phyloP scores from a whole-genome alignment of 106 monocot species.

The Dendrobium officinale region DNA sequence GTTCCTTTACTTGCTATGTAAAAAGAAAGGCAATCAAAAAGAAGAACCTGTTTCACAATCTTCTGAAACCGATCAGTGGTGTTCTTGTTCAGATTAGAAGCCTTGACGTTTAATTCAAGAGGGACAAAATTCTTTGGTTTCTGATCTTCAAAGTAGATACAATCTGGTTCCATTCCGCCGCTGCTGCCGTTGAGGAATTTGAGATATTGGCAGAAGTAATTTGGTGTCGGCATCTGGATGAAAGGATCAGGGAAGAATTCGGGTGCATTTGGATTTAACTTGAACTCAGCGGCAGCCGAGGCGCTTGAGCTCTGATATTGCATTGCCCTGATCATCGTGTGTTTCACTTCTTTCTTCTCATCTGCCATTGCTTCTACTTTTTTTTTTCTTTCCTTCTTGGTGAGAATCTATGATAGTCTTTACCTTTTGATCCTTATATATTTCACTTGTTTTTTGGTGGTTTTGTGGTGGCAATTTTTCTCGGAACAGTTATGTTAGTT shows the following conservation, averaged over 20 bases:
- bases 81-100: constrained; percentile 14
- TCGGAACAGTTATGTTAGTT: no score
- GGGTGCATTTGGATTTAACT: constrained; percentile 16
- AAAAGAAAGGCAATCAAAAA: no score
- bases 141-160: constrained; percentile 40
- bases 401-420: no score
- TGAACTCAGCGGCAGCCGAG: neutral
- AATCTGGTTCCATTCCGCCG: constrained; percentile 23
- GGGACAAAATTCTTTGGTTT: constrained; percentile 11
- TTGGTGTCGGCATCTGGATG: constrained; percentile 12
- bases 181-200: constrained; percentile 17
- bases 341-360: no score
- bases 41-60: constrained; percentile 64
- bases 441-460: no score
- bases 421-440: no score
- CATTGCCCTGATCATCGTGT: no score
- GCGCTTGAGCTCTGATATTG: no score
- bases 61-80: constrained; percentile 33
- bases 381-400: no score
- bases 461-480: no score
- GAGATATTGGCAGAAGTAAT: constrained; percentile 42
- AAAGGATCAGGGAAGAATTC: constrained; percentile 12
- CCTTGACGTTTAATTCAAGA: neutral
- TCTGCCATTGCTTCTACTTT: no score
- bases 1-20: no score